phyloP scores from a whole-genome alignment of 2,329 filamentous ascomycete species.

The Sarocladium oryzae region DNA sequence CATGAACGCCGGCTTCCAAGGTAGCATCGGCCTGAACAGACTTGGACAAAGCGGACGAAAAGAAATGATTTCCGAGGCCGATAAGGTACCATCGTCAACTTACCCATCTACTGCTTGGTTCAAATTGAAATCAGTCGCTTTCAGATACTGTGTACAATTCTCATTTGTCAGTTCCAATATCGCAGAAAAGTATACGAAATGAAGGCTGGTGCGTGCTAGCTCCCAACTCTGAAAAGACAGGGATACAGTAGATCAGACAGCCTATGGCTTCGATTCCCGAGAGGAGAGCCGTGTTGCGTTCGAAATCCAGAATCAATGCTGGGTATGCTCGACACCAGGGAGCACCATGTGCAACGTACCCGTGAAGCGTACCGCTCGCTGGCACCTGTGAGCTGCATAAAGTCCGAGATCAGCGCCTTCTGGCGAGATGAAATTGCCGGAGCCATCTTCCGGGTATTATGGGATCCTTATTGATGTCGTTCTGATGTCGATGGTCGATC shows the following conservation, averaged over 20 bases:
- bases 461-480: not conserved
- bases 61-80: slow-evolving; percentile 15
- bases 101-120: slow-evolving; percentile 51
- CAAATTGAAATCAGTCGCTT: slow-evolving; percentile 41
- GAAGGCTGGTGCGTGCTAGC: too few relatives aligned
- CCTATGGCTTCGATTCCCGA: too few relatives aligned
- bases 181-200: not conserved
- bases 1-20: too few relatives aligned
- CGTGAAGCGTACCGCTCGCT: slow-evolving; percentile 36
- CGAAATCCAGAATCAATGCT: too few relatives aligned
- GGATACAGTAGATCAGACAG: slow-evolving; percentile 23
- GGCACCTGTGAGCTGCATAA: slow-evolving; percentile 36
- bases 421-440: slow-evolving; percentile 21
- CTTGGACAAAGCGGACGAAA: slow-evolving; percentile 3
- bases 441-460: not conserved
- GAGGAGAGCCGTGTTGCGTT: too few relatives aligned
- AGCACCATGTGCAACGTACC: slow-evolving; percentile 23
- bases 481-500: too few relatives aligned
- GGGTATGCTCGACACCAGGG: too few relatives aligned
- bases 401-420: slow-evolving; percentile 34
- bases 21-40: not conserved
- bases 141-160: slow-evolving; percentile 36
- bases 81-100: slow-evolving; percentile 28
- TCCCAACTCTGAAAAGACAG: too few relatives aligned
- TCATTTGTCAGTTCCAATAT: not conserved